These are phyloP conservation scores for Naumovozyma baii DNA, from an alignment of 805 yeast species.

Conservation along the genomic window DNA sequence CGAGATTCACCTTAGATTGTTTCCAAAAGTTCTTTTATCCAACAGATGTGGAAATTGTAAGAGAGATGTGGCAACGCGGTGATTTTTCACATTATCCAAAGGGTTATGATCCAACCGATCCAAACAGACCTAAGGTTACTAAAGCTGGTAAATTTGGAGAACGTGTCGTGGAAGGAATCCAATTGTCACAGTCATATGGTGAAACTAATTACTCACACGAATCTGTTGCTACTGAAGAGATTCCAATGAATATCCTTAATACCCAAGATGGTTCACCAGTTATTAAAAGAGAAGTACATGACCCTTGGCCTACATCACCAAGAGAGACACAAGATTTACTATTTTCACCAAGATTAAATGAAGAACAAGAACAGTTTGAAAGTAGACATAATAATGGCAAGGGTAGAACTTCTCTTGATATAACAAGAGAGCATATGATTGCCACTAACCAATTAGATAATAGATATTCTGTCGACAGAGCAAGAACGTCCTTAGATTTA, in stretches of 20 bases:
- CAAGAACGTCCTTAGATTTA: constrained; percentile 33
- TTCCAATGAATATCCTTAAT: constrained; percentile 27
- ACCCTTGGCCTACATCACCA: constrained; percentile 16
- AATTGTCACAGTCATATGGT: constrained; percentile 6
- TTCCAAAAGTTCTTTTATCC: constrained; percentile 46
- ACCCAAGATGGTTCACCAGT: constrained; percentile 24
- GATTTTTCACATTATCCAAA: constrained; percentile 57
- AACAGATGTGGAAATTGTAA: constrained; percentile 58
- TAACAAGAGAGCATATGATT: constrained; percentile 31
- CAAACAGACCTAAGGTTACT: constrained; percentile 46
- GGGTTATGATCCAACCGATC: constrained; percentile 74
- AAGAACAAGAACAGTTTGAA: not conserved
- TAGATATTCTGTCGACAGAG: constrained; percentile 33
- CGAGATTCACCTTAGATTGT: constrained; percentile 56
- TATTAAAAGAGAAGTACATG: constrained; percentile 9
- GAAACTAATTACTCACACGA: constrained; percentile 19
- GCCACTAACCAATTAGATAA: constrained; percentile 31
- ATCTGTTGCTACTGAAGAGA: constrained; percentile 33
- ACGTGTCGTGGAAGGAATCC: constrained; percentile 26
- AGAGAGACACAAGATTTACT: constrained; percentile 21
- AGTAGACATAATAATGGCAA: constrained; percentile 2
- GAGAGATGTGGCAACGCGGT: constrained; percentile 62
- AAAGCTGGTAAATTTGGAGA: constrained; percentile 33
- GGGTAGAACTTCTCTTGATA: constrained; percentile 31
- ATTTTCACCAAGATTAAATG: constrained; percentile 14